Percentiles rank a stretch among this genome's conserved stretches.
phyloP scores from a whole-genome alignment of 768 basidiomycete genomes.

The Podaxis sp. region DNA sequence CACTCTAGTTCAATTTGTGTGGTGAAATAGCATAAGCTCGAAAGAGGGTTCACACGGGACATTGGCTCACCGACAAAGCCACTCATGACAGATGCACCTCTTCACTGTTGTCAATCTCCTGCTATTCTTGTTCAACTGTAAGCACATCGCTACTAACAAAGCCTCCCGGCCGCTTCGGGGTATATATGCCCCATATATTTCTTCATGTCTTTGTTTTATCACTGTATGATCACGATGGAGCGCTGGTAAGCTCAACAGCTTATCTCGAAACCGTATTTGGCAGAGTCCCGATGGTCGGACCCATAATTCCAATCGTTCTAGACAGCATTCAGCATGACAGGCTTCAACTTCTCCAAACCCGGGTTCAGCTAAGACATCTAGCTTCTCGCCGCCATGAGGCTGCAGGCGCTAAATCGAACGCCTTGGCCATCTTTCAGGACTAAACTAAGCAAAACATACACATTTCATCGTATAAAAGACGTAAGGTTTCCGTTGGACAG shows the following conservation, averaged over 20 bases:
- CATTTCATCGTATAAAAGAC: neutral
- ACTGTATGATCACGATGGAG: no score
- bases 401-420: neutral
- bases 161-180: neutral
- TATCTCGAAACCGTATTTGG: no score
- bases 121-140: neutral
- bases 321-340: neutral
- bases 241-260: no score
- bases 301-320: neutral
- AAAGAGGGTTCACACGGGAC: no score
- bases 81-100: no score
- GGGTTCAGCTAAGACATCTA: no score
- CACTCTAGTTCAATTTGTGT: no score
- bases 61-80: no score
- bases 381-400: neutral
- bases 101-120: neutral
- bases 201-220: no score
- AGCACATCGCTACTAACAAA: neutral
- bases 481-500: neutral
- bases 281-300: neutral
- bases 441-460: neutral
- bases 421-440: neutral
- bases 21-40: no score
- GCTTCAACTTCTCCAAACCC: neutral
- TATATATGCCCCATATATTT: no score